Evolutionary conservation across 441 rosid species (phyloP), one percentile per base, ranked within the genome.

Genomic region (Viola pubescens): DNA sequence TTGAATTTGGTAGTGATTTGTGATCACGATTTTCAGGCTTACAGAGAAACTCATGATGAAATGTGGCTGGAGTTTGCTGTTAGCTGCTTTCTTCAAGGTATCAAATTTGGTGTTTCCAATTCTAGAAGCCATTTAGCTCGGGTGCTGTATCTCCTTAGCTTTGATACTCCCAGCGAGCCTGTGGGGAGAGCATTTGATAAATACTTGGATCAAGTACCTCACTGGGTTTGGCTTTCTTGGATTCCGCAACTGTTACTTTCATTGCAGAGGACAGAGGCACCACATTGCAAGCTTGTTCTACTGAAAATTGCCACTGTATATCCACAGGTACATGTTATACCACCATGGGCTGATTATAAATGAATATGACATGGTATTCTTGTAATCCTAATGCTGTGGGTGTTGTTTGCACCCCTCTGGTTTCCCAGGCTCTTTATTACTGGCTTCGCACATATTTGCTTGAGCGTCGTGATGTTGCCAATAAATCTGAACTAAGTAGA

Each of bases 211-310:
- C 99, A 95, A 76, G 86, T 91, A 66, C 98, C 99, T 37, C 85
- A 88, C 74, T 94, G 99, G 99, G 88, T 87, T 66, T 94, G 99
- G 99, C 97, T 91, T 75, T 81, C 95, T 66, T 94, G 98, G 99
- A 89, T 94, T 70, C 99, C 98, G 2, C 99, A 95, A 75, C 75
- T 95, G 43, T 79, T 95, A 71, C 96, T 95, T 69, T 95, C 99
- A 69, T 77, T 95, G 71, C 99, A 91, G 85, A 84, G 99, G 82
- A 75, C 86, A 37, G 98, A 94, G 76, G 98, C 98, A 63, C 86
- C 97, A 63, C 99, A 89, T 67, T 83, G 98, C 86, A 94, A 94
- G 87, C 87, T 84, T 66, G 98, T 91, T 62, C 82, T 94, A 49
- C 77, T 86, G 68, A 94, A 86, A 75, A 82, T 91, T 64, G 98